These are phyloP conservation scores for Candida gorgasii DNA, from an alignment of 805 yeast species.

Conservation along the genomic window DNA sequence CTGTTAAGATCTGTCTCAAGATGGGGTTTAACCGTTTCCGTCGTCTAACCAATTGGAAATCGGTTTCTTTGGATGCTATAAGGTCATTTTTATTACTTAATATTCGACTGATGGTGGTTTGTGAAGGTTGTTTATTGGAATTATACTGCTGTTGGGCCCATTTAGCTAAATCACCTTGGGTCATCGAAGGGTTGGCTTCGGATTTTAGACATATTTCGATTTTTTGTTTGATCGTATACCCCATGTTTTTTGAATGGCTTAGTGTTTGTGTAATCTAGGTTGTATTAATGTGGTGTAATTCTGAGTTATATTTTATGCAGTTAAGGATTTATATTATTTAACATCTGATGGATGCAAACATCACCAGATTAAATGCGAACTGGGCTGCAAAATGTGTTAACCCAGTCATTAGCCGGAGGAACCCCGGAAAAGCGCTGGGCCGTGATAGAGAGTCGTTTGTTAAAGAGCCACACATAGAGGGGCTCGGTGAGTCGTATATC, in stretches of 20 bases:
- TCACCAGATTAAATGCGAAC: conserved; percentile 13
- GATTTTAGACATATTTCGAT: conserved; percentile 68
- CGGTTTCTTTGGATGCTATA: conserved; percentile 51
- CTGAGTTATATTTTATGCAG: background rate
- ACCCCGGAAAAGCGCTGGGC: too few relatives aligned
- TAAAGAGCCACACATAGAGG: too few relatives aligned
- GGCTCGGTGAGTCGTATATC: too few relatives aligned
- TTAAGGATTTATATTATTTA: conserved; percentile 2
- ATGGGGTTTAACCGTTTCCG: conserved; percentile 57
- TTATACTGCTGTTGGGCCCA: conserved; percentile 64
- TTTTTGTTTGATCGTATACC: conserved; percentile 60
- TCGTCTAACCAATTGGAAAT: conserved; percentile 50
- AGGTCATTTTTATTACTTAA: conserved; percentile 56
- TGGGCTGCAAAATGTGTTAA: conserved; percentile 2
- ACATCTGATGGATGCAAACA: conserved; percentile 4
- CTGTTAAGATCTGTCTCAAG: conserved; percentile 59
- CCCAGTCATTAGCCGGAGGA: too few relatives aligned
- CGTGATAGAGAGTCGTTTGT: too few relatives aligned
- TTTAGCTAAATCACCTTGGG: conserved; percentile 61
- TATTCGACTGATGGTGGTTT: conserved; percentile 65
- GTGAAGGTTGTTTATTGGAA: conserved; percentile 57
- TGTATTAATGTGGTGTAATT: background rate
- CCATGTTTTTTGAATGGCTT: conserved; percentile 35
- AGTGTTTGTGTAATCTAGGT: background rate
- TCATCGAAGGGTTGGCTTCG: conserved; percentile 67